Percentiles rank a stretch among this genome's conserved stretches.
phyloP scores from a whole-genome alignment of 169 alveolate genomes.

The Babesia gibsoni region DNA sequence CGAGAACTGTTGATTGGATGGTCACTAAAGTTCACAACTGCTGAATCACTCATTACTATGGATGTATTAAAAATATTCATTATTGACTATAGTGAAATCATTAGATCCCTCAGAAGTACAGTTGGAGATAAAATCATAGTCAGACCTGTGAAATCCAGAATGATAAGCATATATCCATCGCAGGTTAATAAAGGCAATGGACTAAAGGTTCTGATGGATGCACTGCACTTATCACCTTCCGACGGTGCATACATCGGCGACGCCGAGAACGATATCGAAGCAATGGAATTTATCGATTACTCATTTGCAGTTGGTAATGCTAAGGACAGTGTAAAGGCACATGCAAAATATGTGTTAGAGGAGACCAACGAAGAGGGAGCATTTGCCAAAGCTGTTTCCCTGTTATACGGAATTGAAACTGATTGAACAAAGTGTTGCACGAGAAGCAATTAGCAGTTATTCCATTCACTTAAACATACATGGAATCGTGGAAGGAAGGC shows the following conservation, averaged over 20 bases:
- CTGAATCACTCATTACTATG: neutral
- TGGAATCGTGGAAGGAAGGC: no score
- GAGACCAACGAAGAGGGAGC: slow-evolving; percentile 37
- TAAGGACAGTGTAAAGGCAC: slow-evolving; percentile 16
- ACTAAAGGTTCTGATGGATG: neutral
- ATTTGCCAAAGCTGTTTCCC: slow-evolving; percentile 13
- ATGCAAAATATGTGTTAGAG: slow-evolving; percentile 29
- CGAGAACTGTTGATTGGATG: neutral
- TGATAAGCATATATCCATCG: slow-evolving; percentile 25
- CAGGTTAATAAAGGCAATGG: slow-evolving; percentile 56
- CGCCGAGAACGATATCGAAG: slow-evolving; percentile 51
- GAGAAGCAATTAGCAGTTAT: no score
- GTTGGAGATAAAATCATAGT: slow-evolving; percentile 11
- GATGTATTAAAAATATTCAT: slow-evolving; percentile 8
- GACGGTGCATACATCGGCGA: slow-evolving; percentile 55
- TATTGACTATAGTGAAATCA: neutral
- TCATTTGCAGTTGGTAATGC: slow-evolving; percentile 63
- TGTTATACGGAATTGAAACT: neutral
- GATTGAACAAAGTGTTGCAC: no score
- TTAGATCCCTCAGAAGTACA: neutral
- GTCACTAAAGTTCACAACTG: no score
- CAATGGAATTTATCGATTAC: slow-evolving; percentile 17
- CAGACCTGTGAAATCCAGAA: slow-evolving; percentile 11
- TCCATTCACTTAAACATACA: no score
- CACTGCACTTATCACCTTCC: slow-evolving; percentile 19